A percentile compares a stretch with the other conserved stretches of the same genome.
These are phyloP conservation scores for Wickerhamiella shivajii DNA, from an alignment of 805 yeast species.

Conservation along the genomic window DNA sequence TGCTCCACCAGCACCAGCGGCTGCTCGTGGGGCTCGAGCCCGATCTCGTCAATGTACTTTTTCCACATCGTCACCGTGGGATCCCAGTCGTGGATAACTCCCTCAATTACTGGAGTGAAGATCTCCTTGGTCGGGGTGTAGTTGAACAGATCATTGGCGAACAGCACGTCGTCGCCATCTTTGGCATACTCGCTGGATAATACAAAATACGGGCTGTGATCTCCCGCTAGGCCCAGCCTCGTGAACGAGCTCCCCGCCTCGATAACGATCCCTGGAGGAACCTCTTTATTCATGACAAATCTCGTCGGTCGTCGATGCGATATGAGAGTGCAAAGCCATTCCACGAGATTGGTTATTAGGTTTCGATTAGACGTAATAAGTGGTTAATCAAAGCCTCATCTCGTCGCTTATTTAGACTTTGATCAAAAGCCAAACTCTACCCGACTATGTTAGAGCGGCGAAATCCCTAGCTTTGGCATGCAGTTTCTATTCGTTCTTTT, in stretches of 20 bases:
- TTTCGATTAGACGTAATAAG: too few relatives aligned
- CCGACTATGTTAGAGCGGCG: too few relatives aligned
- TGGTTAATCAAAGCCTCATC: too few relatives aligned
- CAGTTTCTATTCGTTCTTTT: too few relatives aligned
- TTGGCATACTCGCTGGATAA: conserved; percentile 56
- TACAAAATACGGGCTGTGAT: conserved; percentile 64
- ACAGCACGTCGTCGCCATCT: conserved; percentile 16
- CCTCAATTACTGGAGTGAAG: conserved; percentile 18
- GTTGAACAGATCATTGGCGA: conserved; percentile 15
- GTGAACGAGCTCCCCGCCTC: conserved; percentile 82
- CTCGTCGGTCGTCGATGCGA: neutral
- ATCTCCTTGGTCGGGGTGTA: conserved; percentile 15
- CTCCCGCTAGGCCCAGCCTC: conserved; percentile 83
- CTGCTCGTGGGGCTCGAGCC: conserved; percentile 46
- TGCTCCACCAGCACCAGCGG: conserved; percentile 80
- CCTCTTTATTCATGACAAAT: conserved; percentile 32
- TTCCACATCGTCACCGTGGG: conserved; percentile 59
- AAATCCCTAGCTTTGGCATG: too few relatives aligned
- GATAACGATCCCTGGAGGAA: conserved; percentile 74
- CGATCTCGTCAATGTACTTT: conserved; percentile 40
- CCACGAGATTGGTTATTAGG: too few relatives aligned
- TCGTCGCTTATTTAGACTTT: too few relatives aligned
- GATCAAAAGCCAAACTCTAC: too few relatives aligned
- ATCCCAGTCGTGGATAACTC: conserved; percentile 55
- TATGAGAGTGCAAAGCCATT: too few relatives aligned